phyloP scores from a whole-genome alignment of 257 asterid species.

The Fraxinus pennsylvanica region DNA sequence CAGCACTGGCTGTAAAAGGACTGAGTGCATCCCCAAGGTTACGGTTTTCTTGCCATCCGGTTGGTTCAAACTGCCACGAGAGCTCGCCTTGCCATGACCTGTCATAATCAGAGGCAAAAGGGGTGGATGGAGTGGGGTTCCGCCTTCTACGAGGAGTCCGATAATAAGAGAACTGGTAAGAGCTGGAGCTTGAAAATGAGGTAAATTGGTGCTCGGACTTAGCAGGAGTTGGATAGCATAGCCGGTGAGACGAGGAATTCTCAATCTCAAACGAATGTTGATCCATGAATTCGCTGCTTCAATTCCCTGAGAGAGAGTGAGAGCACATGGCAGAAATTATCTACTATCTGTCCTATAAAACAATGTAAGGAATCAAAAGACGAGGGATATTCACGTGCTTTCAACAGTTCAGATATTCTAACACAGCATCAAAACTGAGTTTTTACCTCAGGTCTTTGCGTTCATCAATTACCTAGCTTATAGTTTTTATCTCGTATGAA shows the following conservation, averaged over 20 bases:
- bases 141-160: slow-evolving; percentile 23
- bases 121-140: slow-evolving; percentile 50
- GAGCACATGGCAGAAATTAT: background rate
- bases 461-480: slow-evolving; percentile 1
- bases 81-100: slow-evolving; percentile 69
- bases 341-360: background rate
- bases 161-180: slow-evolving; percentile 34
- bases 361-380: slow-evolving; percentile 4
- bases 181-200: slow-evolving; percentile 49
- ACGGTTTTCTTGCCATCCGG: slow-evolving; percentile 56
- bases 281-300: slow-evolving; percentile 33
- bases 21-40: slow-evolving; percentile 63
- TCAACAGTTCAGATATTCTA: slow-evolving; percentile 22
- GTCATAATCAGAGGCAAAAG: slow-evolving; percentile 66
- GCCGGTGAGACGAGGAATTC: slow-evolving; percentile 30
- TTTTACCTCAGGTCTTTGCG: slow-evolving; percentile 11
- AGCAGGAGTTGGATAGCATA: slow-evolving; percentile 49
- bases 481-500: background rate
- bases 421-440: slow-evolving; percentile 19
- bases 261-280: slow-evolving; percentile 35
- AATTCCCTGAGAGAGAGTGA: background rate
- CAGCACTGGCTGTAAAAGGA: slow-evolving; percentile 47
- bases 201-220: slow-evolving; percentile 36
- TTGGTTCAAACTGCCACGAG: slow-evolving; percentile 71
- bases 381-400: slow-evolving; percentile 31